Conservation (phyloP, 768 basidiomycete species). For the Gautieria morchelliformis region DNA sequence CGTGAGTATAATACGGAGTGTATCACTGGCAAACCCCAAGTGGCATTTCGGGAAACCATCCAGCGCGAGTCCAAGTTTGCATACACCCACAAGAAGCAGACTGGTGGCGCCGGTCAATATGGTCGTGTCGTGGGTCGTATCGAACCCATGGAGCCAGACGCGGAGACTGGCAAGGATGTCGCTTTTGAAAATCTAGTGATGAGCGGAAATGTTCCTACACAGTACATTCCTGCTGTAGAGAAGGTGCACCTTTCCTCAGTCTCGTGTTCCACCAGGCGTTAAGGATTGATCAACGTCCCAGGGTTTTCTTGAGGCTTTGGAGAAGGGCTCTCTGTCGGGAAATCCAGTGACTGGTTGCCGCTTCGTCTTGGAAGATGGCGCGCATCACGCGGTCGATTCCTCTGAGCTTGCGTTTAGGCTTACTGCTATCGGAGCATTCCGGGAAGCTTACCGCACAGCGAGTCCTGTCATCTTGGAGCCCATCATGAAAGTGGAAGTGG, state of each 20-base stretch:
- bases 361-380: conserved; percentile 86
- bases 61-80: conserved; percentile 72
- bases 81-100: conserved; percentile 97
- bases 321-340: conserved; percentile 84
- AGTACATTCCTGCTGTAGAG: conserved; percentile 91
- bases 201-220: conserved; percentile 84
- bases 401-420: conserved; percentile 92
- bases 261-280: not conserved
- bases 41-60: conserved; percentile 94
- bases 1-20: conserved; percentile 95
- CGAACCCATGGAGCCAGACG: conserved; percentile 68
- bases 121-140: conserved; percentile 86
- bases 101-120: conserved; percentile 94
- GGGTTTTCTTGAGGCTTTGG: conserved; percentile 93
- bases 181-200: conserved; percentile 84
- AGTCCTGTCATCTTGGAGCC: conserved; percentile 84
- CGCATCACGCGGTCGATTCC: conserved; percentile 89
- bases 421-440: conserved; percentile 85
- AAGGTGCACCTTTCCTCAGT: conserved; percentile 43
- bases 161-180: conserved; percentile 71
- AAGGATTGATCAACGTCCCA: conserved; percentile 20
- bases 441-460: conserved; percentile 74
- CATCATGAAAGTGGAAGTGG: conserved; percentile 98
- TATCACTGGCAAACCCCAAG: conserved; percentile 89
- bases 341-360: conserved; percentile 80